These are phyloP conservation scores for Bretziella fagacearum DNA, from an alignment of 2,329 filamentous ascomycete genomes.

Conservation along the genomic window DNA sequence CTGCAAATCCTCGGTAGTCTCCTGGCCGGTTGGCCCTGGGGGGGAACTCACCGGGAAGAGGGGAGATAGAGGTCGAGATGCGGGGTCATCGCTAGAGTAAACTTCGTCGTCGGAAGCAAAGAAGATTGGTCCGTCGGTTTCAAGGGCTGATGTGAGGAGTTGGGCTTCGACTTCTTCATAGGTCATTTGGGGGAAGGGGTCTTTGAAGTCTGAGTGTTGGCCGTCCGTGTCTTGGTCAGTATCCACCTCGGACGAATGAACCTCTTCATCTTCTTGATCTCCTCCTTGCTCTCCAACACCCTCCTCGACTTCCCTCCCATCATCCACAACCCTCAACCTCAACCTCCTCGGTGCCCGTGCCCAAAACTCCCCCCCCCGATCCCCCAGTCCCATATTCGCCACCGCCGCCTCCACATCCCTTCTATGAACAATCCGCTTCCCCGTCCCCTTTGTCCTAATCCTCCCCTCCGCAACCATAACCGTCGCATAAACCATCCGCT, in stretches of 20 bases:
- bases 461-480: slow-evolving; percentile 56
- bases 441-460: slow-evolving; percentile 33
- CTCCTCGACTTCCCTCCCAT: slow-evolving; percentile 16
- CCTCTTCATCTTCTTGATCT: slow-evolving; percentile 15
- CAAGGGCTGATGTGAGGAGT: neutral
- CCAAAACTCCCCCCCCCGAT: slow-evolving; percentile 26
- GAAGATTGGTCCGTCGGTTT: neutral
- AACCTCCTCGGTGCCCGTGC: slow-evolving; percentile 31
- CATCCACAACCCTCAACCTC: slow-evolving; percentile 30
- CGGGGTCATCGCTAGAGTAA: too few relatives aligned
- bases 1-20: slow-evolving; percentile 8
- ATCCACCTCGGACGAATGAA: slow-evolving; percentile 15
- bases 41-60: slow-evolving; percentile 2
- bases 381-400: slow-evolving; percentile 28
- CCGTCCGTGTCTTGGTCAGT: slow-evolving; percentile 16
- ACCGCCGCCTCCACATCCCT: slow-evolving; percentile 35
- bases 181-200: neutral
- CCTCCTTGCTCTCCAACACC: slow-evolving; percentile 15
- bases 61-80: slow-evolving; percentile 4
- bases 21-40: slow-evolving; percentile 10
- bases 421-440: slow-evolving; percentile 14
- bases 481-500: slow-evolving; percentile 49
- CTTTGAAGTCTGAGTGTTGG: neutral
- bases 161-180: neutral
- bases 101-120: too few relatives aligned